Evolutionary conservation across 2,329 filamentous ascomycete species (phyloP).

Genomic region (Nemania bipapillata): DNA sequence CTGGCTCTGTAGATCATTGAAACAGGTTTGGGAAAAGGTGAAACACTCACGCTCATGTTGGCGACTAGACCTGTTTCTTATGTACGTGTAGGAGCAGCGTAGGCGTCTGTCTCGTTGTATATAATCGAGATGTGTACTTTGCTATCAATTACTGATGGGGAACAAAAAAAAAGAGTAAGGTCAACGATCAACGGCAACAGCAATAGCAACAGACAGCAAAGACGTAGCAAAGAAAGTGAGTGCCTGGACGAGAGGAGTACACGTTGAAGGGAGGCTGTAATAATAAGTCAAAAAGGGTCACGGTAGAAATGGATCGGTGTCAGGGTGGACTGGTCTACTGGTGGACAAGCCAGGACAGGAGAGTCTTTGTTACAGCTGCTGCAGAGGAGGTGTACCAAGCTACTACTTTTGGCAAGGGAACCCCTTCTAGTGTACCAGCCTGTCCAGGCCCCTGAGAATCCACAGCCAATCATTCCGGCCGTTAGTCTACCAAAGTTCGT

Average conservation of each 20-base stretch:
- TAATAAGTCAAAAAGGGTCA: slow-evolving; percentile 13
- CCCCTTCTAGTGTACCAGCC: background rate
- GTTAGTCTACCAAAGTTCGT: background rate
- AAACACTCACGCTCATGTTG: slow-evolving; percentile 64
- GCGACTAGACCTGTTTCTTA: slow-evolving; percentile 21
- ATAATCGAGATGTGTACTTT: slow-evolving; percentile 10
- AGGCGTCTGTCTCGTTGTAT: background rate
- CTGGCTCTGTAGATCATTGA: slow-evolving; percentile 40
- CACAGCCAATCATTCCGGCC: slow-evolving; percentile 26
- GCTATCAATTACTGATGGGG: slow-evolving; percentile 15
- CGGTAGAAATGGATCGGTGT: slow-evolving; percentile 20
- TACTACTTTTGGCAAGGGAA: slow-evolving; percentile 25
- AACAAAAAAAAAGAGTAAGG: background rate
- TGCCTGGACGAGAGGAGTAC: background rate
- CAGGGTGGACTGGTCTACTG: slow-evolving; percentile 16
- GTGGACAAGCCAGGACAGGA: slow-evolving; percentile 19
- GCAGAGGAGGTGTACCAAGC: slow-evolving; percentile 19
- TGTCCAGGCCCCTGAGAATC: slow-evolving; percentile 32
- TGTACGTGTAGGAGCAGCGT: slow-evolving; percentile 14
- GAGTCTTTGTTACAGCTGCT: slow-evolving; percentile 36
- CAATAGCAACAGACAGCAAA: background rate
- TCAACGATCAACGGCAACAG: slow-evolving; percentile 6
- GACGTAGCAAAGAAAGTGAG: slow-evolving; percentile 3
- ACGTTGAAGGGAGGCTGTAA: slow-evolving; percentile 12
- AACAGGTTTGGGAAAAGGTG: slow-evolving; percentile 45